Percentiles rank a stretch among this genome's conserved stretches.
Evolutionary conservation across 1,139 yeast species (phyloP).

Genomic region (Nadsonia starkeyi-henricii): DNA sequence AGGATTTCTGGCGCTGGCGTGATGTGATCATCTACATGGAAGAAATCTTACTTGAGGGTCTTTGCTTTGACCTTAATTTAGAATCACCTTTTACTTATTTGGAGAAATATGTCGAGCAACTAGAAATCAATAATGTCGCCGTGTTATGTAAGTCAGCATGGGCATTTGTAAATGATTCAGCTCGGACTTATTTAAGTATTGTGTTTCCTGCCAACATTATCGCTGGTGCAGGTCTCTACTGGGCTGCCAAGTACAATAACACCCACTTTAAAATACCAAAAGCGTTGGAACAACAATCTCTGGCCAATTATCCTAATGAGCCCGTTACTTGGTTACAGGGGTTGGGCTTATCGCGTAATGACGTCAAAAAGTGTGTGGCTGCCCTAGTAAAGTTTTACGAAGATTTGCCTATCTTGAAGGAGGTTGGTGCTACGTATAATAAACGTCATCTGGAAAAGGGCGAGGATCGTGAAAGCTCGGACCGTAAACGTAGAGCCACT

Average conservation of each 20-base stretch:
- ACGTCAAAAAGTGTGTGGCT: not conserved
- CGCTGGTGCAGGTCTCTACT: conserved; percentile 27
- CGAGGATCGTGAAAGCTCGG: no score
- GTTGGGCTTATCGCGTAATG: not conserved
- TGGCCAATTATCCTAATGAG: not conserved
- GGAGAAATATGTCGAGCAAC: conserved; percentile 15
- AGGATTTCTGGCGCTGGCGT: conserved; percentile 38
- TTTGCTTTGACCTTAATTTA: conserved; percentile 37
- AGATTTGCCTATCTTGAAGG: not conserved
- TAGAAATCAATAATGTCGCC: conserved; percentile 15
- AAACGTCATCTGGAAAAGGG: not conserved
- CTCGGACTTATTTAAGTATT: conserved; percentile 24
- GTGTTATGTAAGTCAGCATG: conserved; percentile 23
- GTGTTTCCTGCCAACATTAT: conserved; percentile 20
- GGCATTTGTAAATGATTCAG: conserved; percentile 28
- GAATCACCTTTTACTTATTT: conserved; percentile 29
- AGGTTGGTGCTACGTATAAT: not conserved
- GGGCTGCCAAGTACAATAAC: conserved; percentile 18
- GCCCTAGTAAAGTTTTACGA: not conserved
- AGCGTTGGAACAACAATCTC: no score
- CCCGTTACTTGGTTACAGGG: not conserved
- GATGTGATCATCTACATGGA: conserved; percentile 32
- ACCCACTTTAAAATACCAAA: conserved; percentile 1
- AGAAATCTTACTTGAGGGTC: conserved; percentile 31
- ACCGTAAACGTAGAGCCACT: no score